These are phyloP conservation scores for Cordyceps fumosorosea DNA, from an alignment of 2,329 filamentous ascomycete genomes.

Conservation along the genomic window DNA sequence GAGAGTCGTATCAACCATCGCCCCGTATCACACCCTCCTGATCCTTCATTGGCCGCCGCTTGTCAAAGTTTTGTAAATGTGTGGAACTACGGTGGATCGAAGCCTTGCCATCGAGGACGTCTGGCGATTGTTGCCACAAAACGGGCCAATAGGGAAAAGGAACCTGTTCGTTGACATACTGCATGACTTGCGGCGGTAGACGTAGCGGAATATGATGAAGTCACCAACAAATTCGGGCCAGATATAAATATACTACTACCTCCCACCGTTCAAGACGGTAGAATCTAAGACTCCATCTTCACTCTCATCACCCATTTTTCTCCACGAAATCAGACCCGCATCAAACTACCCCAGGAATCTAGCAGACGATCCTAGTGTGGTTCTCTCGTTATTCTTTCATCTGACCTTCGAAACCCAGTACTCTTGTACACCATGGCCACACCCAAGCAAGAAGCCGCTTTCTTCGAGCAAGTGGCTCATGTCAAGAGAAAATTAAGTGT, in stretches of 20 bases:
- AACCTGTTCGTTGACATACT: neutral
- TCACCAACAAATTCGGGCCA: conserved; percentile 12
- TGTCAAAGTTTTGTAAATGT: neutral
- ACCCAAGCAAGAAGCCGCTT: conserved; percentile 14
- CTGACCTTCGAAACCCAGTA: neutral
- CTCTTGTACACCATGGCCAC: conserved; percentile 12
- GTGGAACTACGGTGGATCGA: conserved; percentile 2
- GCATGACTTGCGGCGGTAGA: neutral
- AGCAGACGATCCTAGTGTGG: neutral
- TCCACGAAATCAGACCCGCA: conserved; percentile 1
- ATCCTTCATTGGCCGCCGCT: neutral
- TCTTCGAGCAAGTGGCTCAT: conserved; percentile 26
- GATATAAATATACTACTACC: conserved; percentile 27
- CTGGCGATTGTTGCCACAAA: neutral
- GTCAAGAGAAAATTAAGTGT: conserved; percentile 25
- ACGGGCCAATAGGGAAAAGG: neutral
- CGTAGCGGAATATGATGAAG: conserved; percentile 7
- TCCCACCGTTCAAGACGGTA: conserved; percentile 38
- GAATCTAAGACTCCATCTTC: conserved; percentile 10
- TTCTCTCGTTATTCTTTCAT: neutral
- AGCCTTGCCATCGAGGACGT: neutral
- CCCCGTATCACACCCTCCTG: neutral
- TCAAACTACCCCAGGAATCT: neutral
- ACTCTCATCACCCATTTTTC: neutral
- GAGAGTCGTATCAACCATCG: neutral